phyloP scores from a whole-genome alignment of 2,329 filamentous ascomycete species.

The Colletotrichum noveboracense region DNA sequence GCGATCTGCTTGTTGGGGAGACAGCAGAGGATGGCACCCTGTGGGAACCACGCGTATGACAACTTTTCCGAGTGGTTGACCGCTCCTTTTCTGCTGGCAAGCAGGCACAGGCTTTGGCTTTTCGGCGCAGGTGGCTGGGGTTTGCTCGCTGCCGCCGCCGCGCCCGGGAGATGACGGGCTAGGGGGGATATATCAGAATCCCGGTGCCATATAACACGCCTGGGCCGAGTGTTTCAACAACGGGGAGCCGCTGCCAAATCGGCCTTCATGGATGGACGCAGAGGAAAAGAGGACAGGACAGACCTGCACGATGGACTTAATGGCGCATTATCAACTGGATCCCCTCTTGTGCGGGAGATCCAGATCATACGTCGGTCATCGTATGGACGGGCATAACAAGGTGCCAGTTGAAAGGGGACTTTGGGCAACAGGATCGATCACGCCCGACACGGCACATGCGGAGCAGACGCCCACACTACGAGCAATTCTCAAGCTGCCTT shows the following conservation, averaged over 20 bases:
- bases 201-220: conserved; percentile 4
- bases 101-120: not conserved
- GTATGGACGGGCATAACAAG: not conserved
- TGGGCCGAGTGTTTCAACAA: conserved; percentile 17
- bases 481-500: not conserved
- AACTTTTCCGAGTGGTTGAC: not conserved
- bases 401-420: not conserved
- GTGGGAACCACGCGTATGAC: not conserved
- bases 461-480: conserved; percentile 1
- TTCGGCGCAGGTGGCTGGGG: conserved; percentile 3
- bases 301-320: not conserved
- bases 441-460: conserved; percentile 9
- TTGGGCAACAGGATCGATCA: not conserved
- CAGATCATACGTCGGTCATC: not conserved
- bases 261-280: not conserved
- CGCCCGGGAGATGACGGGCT: not conserved
- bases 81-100: not conserved
- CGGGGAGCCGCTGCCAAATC: conserved; percentile 1
- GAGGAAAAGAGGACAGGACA: not conserved
- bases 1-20: not conserved
- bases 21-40: not conserved
- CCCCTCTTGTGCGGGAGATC: not conserved
- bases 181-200: conserved; percentile 16
- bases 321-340: not conserved
- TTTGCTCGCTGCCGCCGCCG: not conserved